A percentile compares a stretch with the other conserved stretches of the same genome.
Conservation (phyloP, 306 rosid species). For the Parietaria judaica region DNA sequence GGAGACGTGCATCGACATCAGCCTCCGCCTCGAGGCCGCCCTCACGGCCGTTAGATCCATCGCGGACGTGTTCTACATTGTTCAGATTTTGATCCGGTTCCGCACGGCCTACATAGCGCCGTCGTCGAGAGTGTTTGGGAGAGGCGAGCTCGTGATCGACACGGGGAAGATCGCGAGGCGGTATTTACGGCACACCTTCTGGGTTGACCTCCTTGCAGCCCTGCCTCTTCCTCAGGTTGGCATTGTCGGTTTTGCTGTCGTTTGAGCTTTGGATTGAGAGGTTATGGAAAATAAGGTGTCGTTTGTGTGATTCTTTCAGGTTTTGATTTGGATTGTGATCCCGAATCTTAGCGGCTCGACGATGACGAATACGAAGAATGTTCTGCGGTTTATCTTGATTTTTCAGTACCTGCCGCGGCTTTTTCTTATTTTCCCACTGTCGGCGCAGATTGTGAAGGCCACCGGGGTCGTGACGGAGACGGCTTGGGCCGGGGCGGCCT, state of each 20-base stretch:
- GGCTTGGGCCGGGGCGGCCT: slow-evolving; percentile 99
- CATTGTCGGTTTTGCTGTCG: background rate
- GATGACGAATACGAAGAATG: slow-evolving; percentile 71
- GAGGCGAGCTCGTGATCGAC: slow-evolving; percentile 57
- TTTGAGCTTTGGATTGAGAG: background rate
- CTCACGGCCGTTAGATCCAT: slow-evolving; percentile 40
- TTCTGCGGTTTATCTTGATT: slow-evolving; percentile 65
- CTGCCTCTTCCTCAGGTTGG: slow-evolving; percentile 50
- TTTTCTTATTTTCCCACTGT: slow-evolving; percentile 71
- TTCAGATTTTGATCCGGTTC: slow-evolving; percentile 36
- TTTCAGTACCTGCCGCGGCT: slow-evolving; percentile 81
- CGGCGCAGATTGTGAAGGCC: slow-evolving; percentile 76
- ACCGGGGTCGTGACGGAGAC: slow-evolving; percentile 84
- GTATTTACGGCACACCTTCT: slow-evolving; percentile 30
- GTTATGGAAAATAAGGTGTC: background rate
- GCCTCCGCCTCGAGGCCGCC: slow-evolving; percentile 25
- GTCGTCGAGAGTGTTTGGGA: slow-evolving; percentile 50
- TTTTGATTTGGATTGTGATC: slow-evolving; percentile 75
- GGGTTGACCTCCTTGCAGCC: slow-evolving; percentile 44
- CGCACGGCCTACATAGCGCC: slow-evolving; percentile 50
- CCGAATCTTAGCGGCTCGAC: slow-evolving; percentile 80
- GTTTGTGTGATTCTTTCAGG: slow-evolving; percentile 37
- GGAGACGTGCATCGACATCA: slow-evolving; percentile 32
- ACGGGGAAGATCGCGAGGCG: slow-evolving; percentile 34
- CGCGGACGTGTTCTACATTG: slow-evolving; percentile 36